Evolutionary conservation across 192 early-diverging fungal genomes (phyloP).

Genomic region (Spinellus fusiger): DNA sequence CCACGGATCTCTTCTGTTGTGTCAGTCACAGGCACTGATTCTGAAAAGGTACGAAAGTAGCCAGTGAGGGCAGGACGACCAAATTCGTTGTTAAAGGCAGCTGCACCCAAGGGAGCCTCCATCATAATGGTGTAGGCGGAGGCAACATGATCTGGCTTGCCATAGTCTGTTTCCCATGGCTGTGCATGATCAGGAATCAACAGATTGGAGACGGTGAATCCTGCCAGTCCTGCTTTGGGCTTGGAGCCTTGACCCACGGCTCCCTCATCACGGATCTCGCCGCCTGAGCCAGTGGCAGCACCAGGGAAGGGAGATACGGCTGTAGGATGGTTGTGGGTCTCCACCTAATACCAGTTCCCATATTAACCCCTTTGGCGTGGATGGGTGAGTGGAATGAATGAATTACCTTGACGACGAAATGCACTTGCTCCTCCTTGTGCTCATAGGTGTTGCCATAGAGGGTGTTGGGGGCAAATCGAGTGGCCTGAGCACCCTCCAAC

Average conservation of each 20-base stretch:
- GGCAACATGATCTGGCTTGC: slow-evolving; percentile 86
- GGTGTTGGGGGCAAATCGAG: slow-evolving; percentile 48
- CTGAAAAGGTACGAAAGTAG: slow-evolving; percentile 93
- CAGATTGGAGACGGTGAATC: slow-evolving; percentile 94
- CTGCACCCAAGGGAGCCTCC: slow-evolving; percentile 92
- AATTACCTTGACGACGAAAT: slow-evolving; percentile 79
- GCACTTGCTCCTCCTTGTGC: slow-evolving; percentile 62
- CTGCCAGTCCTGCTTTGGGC: slow-evolving; percentile 92
- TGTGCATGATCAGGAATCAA: slow-evolving; percentile 83
- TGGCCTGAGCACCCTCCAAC: slow-evolving; percentile 65
- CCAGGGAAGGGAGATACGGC: slow-evolving; percentile 98
- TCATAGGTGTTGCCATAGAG: slow-evolving; percentile 53
- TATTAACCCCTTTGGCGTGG: not conserved
- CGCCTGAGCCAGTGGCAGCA: slow-evolving; percentile 96
- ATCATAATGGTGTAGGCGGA: slow-evolving; percentile 97
- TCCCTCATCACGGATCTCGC: slow-evolving; percentile 99
- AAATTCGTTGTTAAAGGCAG: slow-evolving; percentile 99
- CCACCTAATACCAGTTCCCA: slow-evolving; percentile 51
- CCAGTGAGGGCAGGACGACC: slow-evolving; percentile 92
- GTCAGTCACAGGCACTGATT: slow-evolving; percentile 48
- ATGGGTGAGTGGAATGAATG: not conserved
- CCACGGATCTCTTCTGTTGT: slow-evolving; percentile 72
- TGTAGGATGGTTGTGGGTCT: slow-evolving; percentile 99
- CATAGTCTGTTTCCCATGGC: slow-evolving; percentile 89
- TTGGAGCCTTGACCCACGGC: slow-evolving; percentile 94